Evolutionary conservation across 257 asterid species (phyloP), one percentile per base, ranked within the genome.

Genomic region (Coffea eugenioides): DNA sequence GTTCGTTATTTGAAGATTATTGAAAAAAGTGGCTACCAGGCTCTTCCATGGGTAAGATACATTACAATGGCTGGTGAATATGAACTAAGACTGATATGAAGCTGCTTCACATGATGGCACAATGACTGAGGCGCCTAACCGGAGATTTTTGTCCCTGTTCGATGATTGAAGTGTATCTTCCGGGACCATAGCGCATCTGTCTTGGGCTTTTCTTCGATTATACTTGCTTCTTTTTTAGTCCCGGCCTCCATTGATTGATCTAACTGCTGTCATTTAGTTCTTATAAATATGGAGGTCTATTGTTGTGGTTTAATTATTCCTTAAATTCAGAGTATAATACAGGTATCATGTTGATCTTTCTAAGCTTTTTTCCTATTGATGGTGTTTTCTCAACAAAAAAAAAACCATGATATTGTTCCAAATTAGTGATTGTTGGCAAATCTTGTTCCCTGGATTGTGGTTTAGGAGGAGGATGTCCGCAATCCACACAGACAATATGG

Each of bases 21-120:
- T 54, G 98, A 93, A 84, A 93, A 93, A 86, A 92, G 98, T 83
- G 98, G 97, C 66, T 93, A 93, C 77, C 97, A 90, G 82, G 93
- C 96, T 84, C 96, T 93, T 56, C 98, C 97, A 23, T 92, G 97
- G 97, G 97, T 90, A 88, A 90, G 96, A 86, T 93, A 90, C 83
- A 93, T 93, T 75, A 93, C 97, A 73, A 90, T 89, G 97, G 98
- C 93, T 52, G 97, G 98, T 82, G 98, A 93, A 85, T 92, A 93
- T 67, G 98, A 93, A 88, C 87, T 93, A 81, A 82, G 96, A 83
- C 91, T 92, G 70, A 83, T 89, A n/a, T 92, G 77, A 77, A 39
- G 76, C 56, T 57, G 39, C 36, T 10, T 74, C 45, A 2, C 20
- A 12, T 64, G 21, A 36, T 8, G 49, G 67, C 34, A 9, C 16